These are phyloP conservation scores for Ceratocystis eucalypticola DNA, from an alignment of 2,329 filamentous ascomycete species.

Conservation along the genomic window DNA sequence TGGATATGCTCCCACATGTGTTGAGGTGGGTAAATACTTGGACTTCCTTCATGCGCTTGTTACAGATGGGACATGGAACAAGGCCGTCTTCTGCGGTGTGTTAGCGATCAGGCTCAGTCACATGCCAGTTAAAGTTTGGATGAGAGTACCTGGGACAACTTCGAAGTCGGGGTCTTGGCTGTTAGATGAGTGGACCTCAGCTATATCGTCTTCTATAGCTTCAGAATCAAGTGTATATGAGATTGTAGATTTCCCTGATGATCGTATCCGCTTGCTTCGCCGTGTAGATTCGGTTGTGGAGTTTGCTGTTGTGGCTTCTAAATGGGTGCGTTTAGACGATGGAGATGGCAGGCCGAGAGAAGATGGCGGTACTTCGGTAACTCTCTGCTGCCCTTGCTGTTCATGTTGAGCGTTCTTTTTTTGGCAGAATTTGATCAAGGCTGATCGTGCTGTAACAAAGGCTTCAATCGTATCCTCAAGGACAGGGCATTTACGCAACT, in stretches of 20 bases:
- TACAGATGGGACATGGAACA: conserved; percentile 73
- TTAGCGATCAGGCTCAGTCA: conserved; percentile 19
- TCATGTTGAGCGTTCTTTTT: conserved; percentile 34
- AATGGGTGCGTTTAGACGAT: conserved; percentile 48
- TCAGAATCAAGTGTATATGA: neutral
- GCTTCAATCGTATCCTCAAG: conserved; percentile 72
- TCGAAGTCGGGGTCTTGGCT: conserved; percentile 25
- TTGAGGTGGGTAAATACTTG: conserved; percentile 74
- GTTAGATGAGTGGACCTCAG: neutral
- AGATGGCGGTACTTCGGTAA: conserved; percentile 35
- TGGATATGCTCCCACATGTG: conserved; percentile 36
- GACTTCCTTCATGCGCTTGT: conserved; percentile 62
- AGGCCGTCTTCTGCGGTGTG: conserved; percentile 50
- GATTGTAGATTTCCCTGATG: conserved; percentile 27
- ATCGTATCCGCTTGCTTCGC: conserved; percentile 38
- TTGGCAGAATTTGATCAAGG: conserved; percentile 50
- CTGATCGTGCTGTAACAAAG: conserved; percentile 53
- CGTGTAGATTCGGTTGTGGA: conserved; percentile 25
- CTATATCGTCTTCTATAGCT: neutral
- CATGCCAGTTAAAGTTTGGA: neutral
- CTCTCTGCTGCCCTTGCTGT: neutral
- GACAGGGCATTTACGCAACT: conserved; percentile 70
- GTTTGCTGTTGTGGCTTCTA: conserved; percentile 24
- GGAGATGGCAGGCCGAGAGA: conserved; percentile 48
- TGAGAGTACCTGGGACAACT: conserved; percentile 24